phyloP scores from a whole-genome alignment of 2,329 filamentous ascomycete species.

The Diaporthe destruens region DNA sequence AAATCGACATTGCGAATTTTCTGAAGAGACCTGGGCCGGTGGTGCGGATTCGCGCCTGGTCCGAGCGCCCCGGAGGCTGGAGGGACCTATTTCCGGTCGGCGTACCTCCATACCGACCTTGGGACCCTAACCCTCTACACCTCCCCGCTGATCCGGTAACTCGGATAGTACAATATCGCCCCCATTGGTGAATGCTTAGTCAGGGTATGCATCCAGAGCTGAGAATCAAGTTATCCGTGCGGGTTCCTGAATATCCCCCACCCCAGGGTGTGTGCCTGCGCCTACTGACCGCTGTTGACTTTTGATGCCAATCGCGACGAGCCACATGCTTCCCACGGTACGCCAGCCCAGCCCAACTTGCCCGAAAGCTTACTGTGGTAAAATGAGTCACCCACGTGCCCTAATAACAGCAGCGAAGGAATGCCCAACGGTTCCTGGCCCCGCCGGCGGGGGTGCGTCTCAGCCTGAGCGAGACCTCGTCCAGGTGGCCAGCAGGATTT shows the following conservation, averaged over 20 bases:
- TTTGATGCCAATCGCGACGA: constrained; percentile 21
- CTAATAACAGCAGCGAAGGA: constrained; percentile 25
- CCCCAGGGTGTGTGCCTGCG: not conserved
- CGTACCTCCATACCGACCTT: no score
- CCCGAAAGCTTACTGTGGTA: constrained; percentile 4
- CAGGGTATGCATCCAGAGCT: not conserved
- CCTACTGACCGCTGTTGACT: constrained; percentile 4
- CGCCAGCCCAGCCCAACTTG: not conserved
- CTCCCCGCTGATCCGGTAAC: not conserved
- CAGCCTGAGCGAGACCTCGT: not conserved
- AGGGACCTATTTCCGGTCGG: constrained; percentile 33
- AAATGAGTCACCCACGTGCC: constrained; percentile 3
- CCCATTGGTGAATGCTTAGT: not conserved
- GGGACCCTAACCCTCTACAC: no score
- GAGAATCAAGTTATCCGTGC: not conserved
- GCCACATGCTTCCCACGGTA: not conserved
- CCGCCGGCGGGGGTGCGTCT: constrained; percentile 1
- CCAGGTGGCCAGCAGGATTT: constrained; percentile 3
- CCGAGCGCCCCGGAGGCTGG: constrained; percentile 33
- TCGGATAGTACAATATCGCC: fast-evolving
- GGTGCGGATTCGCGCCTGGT: constrained; percentile 27
- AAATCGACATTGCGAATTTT: constrained; percentile 31
- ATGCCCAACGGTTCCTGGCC: constrained; percentile 10
- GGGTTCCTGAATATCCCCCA: constrained; percentile 16
- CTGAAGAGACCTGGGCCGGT: constrained; percentile 23